phyloP scores from a whole-genome alignment of 305 asterid genomes.

The Coffea humblotiana region DNA sequence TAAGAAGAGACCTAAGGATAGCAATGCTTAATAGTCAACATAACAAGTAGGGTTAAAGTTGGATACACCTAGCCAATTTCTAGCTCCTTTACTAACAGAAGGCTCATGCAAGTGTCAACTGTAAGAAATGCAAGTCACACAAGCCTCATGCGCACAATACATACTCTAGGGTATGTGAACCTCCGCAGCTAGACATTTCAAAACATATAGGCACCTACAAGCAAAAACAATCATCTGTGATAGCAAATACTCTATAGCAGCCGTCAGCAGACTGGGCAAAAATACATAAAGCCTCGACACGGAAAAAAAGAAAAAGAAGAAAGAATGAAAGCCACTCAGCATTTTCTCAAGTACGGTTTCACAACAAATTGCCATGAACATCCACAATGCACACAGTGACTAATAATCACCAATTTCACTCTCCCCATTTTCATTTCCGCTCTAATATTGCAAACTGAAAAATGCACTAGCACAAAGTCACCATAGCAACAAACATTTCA shows the following conservation, averaged over 20 bases:
- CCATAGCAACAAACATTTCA: slow-evolving; percentile 1
- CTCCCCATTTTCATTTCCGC: not conserved
- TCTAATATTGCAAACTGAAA: not conserved
- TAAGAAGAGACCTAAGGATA: not conserved
- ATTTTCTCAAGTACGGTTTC: not conserved
- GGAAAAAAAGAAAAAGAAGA: not conserved
- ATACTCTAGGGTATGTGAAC: not conserved
- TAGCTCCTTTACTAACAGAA: not conserved
- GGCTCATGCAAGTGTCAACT: not conserved
- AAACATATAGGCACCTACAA: not conserved
- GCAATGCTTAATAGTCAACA: not conserved
- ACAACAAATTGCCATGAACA: not conserved
- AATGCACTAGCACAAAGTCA: not conserved
- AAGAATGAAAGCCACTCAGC: not conserved
- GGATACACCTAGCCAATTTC: not conserved
- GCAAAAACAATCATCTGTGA: not conserved
- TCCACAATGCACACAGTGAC: slow-evolving; percentile 4
- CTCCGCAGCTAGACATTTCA: not conserved
- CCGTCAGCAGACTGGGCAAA: not conserved
- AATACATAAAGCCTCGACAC: not conserved
- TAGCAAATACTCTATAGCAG: not conserved
- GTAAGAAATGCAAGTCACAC: not conserved
- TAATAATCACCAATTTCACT: not conserved
- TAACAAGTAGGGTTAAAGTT: not conserved
- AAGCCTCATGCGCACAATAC: not conserved